Base-by-base conservation (phyloP, 306 rosid species). In the Medicago arabica region DNA sequence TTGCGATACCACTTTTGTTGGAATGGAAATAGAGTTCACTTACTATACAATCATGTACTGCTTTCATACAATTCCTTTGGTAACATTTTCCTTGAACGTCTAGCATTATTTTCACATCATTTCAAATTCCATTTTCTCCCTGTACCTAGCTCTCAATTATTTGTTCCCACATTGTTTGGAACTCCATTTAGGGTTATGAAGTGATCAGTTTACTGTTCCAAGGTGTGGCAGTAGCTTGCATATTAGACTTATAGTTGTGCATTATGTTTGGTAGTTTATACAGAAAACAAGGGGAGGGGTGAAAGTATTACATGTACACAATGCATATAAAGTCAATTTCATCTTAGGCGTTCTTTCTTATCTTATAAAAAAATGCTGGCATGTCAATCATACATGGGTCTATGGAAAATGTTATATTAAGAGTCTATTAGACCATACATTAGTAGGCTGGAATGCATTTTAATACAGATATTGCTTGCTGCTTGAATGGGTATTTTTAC, bases 21-120 rank as follows among this genome's bases (percentile, higher is more conserved):
- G 67, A 51, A 51, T 53, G 78, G 34, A 46, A 53, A 28, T 72
- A 40, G 57, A 36, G n/a, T 71, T 72, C 14, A 40, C n/a, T 19
- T 3, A 1, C 9, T 16, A 28, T 55, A 18, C 63, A 17, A 4
- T 50, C 13, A 39, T 61, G 50, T 31, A 28, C 43, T 1, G 3
- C 53, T 21, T 65, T 28, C 4, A 39, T 51, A 17, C 18, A 13
- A 46, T 13, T 54, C 49, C 50, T 6, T 43, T 39, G 6, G 14
- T 40, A 11, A 17, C 17, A 1, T 17, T 65, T 40, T 18, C 28
- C n/a, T 0, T n/a, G 40, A 13, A n/a, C 8, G 5, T 63, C 25
- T 61, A 4, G 0, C 3, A 7, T 55, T 55, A 18, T 55, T 65
- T 44, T 14, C 57, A n/a, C 9, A 1, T 50, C 19, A 50, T 50